phyloP scores from a whole-genome alignment of 352 stramenopile genomes.

The Pythium pyrilobum region DNA sequence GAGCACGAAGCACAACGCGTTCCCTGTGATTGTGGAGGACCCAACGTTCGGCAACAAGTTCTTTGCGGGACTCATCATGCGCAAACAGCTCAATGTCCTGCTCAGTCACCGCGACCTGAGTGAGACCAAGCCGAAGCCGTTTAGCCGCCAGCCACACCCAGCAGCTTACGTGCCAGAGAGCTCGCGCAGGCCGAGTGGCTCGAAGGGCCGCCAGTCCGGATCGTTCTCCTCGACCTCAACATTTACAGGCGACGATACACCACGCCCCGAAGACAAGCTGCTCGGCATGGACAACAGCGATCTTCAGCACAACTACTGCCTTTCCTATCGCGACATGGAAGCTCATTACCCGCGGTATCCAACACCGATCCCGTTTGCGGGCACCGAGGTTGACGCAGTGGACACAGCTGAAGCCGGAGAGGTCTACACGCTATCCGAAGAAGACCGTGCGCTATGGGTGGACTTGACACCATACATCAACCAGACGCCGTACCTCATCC shows the following conservation, averaged over 20 bases:
- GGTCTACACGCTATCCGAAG: conserved; percentile 53
- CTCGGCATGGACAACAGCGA: conserved; percentile 13
- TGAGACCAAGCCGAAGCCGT: conserved; percentile 63
- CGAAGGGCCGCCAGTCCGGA: conserved; percentile 8
- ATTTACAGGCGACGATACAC: conserved; percentile 9
- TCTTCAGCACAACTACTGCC: conserved; percentile 29
- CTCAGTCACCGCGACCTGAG: conserved; percentile 65
- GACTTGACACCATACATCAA: conserved; percentile 98
- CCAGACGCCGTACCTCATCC: conserved; percentile 94
- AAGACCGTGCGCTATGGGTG: conserved; percentile 90
- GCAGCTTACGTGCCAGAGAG: conserved; percentile 32
- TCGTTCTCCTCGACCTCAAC: conserved; percentile 4
- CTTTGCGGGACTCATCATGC: conserved; percentile 75
- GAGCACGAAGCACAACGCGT: conserved; percentile 82
- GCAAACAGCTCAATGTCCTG: conserved; percentile 78
- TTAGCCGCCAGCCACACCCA: conserved; percentile 60
- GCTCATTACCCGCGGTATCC: conserved; percentile 79
- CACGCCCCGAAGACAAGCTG: conserved; percentile 40
- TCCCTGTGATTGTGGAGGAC: conserved; percentile 84
- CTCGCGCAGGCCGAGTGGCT: conserved; percentile 11
- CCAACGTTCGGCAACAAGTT: conserved; percentile 78
- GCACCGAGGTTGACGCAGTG: conserved; percentile 27
- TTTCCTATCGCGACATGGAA: conserved; percentile 84
- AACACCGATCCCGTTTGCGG: conserved; percentile 37
- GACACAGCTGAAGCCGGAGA: conserved; percentile 13